phyloP scores from a whole-genome alignment of 2,329 filamentous ascomycete genomes.

The Drechmeria coniospora region DNA sequence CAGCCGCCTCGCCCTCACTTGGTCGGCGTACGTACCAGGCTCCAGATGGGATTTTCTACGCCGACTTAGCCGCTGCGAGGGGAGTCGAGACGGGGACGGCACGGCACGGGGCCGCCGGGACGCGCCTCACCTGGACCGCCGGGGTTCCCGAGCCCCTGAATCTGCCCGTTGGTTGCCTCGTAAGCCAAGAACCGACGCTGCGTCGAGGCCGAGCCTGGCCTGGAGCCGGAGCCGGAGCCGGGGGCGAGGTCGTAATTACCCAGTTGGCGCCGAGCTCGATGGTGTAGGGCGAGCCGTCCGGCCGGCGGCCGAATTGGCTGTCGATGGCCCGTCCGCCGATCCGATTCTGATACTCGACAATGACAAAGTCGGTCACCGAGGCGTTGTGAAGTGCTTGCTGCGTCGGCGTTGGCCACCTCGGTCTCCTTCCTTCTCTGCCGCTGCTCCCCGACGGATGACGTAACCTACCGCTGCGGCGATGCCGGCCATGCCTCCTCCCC shows the following conservation, averaged over 20 bases:
- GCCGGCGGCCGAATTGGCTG: conserved; percentile 34
- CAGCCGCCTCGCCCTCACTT: too few relatives aligned
- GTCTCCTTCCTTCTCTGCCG: not conserved
- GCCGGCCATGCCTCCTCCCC: conserved; percentile 45
- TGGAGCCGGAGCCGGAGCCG: too few relatives aligned
- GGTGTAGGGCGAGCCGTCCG: conserved; percentile 35
- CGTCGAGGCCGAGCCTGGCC: too few relatives aligned
- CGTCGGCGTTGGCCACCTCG: not conserved
- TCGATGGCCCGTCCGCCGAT: conserved; percentile 49
- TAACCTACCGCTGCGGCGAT: conserved; percentile 37
- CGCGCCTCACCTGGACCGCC: conserved; percentile 11
- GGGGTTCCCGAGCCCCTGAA: conserved; percentile 8
- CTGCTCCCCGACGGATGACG: not conserved
- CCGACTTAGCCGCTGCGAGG: conserved; percentile 5
- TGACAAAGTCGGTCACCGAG: conserved; percentile 47
- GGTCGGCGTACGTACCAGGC: conserved; percentile 16
- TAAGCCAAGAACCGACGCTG: too few relatives aligned
- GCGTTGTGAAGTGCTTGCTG: conserved; percentile 42
- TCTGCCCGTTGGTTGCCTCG: too few relatives aligned
- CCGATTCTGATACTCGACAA: conserved; percentile 46
- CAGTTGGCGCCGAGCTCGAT: conserved; percentile 57
- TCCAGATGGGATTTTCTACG: conserved; percentile 46
- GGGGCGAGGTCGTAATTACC: too few relatives aligned
- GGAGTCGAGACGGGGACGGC: too few relatives aligned
- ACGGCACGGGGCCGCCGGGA: too few relatives aligned